Evolutionary conservation across 208 protist genomes (phyloP).

Genomic region (Dictyostelium gargantuum): DNA sequence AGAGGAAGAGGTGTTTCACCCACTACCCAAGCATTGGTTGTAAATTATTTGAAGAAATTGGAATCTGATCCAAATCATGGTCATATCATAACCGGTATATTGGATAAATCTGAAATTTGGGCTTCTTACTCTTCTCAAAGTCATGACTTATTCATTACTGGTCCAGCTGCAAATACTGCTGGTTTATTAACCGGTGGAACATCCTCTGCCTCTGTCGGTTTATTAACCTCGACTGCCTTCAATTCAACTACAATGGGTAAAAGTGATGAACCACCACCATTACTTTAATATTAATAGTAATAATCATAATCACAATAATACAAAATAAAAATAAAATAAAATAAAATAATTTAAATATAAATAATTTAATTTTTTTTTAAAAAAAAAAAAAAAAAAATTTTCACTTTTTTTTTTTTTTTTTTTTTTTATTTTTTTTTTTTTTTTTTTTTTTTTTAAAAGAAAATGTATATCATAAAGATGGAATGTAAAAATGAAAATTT

Average conservation of each 20-base stretch:
- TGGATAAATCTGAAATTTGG: conserved; percentile 52
- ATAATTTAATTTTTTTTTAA: too few species aligned
- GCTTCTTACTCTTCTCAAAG: background rate
- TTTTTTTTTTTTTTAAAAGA: too few species aligned
- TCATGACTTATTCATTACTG: conserved; percentile 63
- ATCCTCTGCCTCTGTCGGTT: background rate
- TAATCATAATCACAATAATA: too few species aligned
- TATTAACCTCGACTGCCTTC: conserved; percentile 23
- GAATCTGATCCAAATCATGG: conserved; percentile 20
- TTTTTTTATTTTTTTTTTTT: too few species aligned
- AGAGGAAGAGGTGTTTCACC: conserved; percentile 42
- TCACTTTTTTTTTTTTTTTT: too few species aligned
- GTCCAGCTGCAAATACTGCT: background rate
- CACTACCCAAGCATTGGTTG: conserved; percentile 23
- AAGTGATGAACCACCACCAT: conserved; percentile 49
- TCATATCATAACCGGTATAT: background rate
- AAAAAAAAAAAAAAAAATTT: too few species aligned
- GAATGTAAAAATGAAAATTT: background rate
- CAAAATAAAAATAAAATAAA: too few species aligned
- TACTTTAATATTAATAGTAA: background rate
- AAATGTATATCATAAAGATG: too few species aligned
- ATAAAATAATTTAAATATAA: too few species aligned
- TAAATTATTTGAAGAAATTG: conserved; percentile 49
- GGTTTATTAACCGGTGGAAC: conserved; percentile 7
- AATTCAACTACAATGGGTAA: background rate